Conservation (phyloP, 2,329 filamentous ascomycete species). For the Stemphylium lycopersici region DNA sequence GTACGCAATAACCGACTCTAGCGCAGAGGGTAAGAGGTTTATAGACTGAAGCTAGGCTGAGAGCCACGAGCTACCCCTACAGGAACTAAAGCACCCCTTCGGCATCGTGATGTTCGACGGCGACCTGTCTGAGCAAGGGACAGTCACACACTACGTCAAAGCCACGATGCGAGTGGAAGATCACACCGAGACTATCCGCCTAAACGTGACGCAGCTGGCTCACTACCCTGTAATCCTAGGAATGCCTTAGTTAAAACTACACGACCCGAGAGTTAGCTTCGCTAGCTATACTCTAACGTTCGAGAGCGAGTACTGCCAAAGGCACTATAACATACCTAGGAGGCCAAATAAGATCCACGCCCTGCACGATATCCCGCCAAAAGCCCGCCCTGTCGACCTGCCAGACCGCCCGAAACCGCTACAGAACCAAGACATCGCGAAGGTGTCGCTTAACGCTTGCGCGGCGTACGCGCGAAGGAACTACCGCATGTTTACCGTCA, state of each 20-base stretch:
- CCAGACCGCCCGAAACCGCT: neutral
- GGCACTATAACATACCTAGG: neutral
- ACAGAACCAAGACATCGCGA: neutral
- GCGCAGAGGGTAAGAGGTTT: neutral
- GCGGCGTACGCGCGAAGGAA: neutral
- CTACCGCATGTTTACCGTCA: neutral
- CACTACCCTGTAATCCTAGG: neutral
- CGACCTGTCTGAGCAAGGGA: neutral
- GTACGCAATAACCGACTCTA: neutral
- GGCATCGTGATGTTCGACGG: neutral
- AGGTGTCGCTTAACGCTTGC: neutral
- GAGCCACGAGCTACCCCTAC: neutral
- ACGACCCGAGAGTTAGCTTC: neutral
- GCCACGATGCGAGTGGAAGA: neutral
- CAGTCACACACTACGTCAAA: neutral
- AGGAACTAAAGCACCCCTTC: neutral
- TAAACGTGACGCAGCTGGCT: neutral
- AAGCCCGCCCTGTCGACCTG: neutral
- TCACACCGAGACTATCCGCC: neutral
- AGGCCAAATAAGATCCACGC: neutral
- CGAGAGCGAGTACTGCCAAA: neutral
- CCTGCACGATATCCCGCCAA: neutral
- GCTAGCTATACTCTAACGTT: neutral
- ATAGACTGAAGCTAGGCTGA: neutral
- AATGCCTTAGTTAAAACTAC: neutral